Evolutionary conservation across 2,329 filamentous ascomycete genomes (phyloP), one percentile per base, ranked within the genome.

Genomic region (Aspergillus candidus): DNA sequence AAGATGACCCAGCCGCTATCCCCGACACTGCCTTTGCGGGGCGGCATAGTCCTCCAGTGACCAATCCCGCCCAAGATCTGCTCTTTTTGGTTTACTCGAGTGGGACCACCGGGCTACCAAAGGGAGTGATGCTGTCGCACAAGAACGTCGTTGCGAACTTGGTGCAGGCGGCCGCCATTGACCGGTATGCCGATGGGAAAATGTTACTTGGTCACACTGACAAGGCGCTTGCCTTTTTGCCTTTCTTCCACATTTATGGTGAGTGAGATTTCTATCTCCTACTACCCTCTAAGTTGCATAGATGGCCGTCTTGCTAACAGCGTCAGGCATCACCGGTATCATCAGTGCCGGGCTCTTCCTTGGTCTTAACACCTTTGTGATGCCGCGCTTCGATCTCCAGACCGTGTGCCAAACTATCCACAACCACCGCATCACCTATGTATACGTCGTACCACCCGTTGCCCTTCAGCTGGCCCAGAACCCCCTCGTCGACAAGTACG

Each of bases 31-130:
- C 13, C 35, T 11, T 8, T 31, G 31, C n/a, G n/a, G 35, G 8
- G 8, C 34, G 11, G 8, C 18, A 22, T 13, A 31, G 32, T 13
- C 30, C n/a, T 34, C 15, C 41, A 4, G 15, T 43, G 11, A 18
- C 22, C 3, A 6, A 41, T 22, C 41, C 42, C n/a, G 10, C 30
- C 15, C 39, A 32, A 27, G 40, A 42, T 11, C 34, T 40, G 6
- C 41, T 38, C 12, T 56, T 47, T 46, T 42, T 56, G 18, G 50
- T 60, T 1, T 60, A 57, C 37, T 52, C 49, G 14, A 56, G 51
- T 33, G 58, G 58, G 1, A 61, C 58, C 6, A 60, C 58, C 0
- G 57, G 57, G 4, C 38, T 53, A 0, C 56, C 58, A 3, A 61
- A 61, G 47, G 57, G 53, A 4, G 49, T 46, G 10, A 44, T 43